Base-by-base conservation (phyloP, 176 grass and related monocot genomes). In the Zoysia pacifica region DNA sequence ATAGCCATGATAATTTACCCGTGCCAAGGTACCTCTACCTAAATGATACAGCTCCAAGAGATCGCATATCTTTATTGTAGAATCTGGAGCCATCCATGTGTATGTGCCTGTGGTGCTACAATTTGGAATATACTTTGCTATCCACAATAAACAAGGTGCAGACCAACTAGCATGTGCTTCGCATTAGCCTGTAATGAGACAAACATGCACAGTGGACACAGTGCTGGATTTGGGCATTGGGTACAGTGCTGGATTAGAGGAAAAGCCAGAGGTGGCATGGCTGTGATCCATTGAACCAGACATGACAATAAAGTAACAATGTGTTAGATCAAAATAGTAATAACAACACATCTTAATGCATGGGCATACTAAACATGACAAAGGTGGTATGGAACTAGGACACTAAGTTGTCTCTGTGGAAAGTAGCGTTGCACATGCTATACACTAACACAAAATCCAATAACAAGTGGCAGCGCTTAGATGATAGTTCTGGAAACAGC, bases 71-170 rank as follows among this genome's bases (percentile, higher is more conserved):
- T 82, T 81, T 82, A 51, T 82, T 77, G 73, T 15, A 65, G 79
- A 73, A 64, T 66, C 73, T 87, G 85, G 85, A 87, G 85, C 85
- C 79, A 87, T 82, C 85, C 79, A 87, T 87, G 72, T 87, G 85
- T 82, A 72, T 81, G 78, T 82, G 16, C 54, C 45, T 47, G 72
- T 20, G 28, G 46, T 76, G 65, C 65, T 55, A 62, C 48, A 28
- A 69, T 86, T 76, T 86, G 84, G 84, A 76, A 71, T 81, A 81
- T 76, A 53, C 84, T 76, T 46, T 65, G 69, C 71, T 81, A 81
- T 76, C 72, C 84, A 81, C n/a, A 63, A 56, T 76, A 81, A 71
- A 70, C 56, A 76, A 60, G 55, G 39, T n/a, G 15, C 47, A 70
- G 78, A 48, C 55, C 55, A 49, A 76, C 72, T 71, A 76, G 79